These are phyloP conservation scores for Raddia distichophylla DNA, from an alignment of 176 grass and related monocot genomes.

Conservation along the genomic window DNA sequence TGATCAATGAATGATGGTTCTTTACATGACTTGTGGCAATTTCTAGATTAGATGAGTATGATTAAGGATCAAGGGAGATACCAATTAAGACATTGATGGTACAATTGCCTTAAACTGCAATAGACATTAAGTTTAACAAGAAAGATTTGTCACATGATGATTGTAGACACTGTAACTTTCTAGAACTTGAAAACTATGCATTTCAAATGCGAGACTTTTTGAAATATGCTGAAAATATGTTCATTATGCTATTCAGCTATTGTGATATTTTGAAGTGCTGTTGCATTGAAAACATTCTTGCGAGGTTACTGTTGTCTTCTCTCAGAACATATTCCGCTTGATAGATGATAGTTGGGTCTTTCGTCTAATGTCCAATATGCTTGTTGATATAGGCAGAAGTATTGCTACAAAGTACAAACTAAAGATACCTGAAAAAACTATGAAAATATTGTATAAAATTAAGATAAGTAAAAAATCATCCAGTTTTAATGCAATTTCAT, in stretches of 20 bases:
- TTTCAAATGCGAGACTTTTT: slow-evolving; percentile 13
- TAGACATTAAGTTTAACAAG: background rate
- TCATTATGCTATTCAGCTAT: background rate
- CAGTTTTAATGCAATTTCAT: background rate
- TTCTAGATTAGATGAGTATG: background rate
- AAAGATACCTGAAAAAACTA: background rate
- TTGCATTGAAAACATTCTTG: background rate
- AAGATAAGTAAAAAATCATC: background rate
- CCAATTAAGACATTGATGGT: slow-evolving; percentile 1
- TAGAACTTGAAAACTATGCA: slow-evolving; percentile 13
- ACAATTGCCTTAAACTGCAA: slow-evolving; percentile 13
- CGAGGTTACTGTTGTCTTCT: background rate
- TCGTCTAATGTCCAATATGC: background rate
- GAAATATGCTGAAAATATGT: slow-evolving; percentile 18
- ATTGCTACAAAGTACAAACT: background rate
- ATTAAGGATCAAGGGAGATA: slow-evolving; percentile 21
- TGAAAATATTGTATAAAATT: background rate
- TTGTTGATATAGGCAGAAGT: background rate
- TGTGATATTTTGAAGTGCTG: background rate
- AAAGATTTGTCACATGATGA: background rate
- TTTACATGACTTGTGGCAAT: slow-evolving; percentile 16
- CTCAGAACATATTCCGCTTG: background rate
- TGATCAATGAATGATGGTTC: slow-evolving; percentile 4
- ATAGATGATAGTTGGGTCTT: background rate
- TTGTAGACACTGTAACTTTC: background rate